Base-by-base conservation (phyloP, 1,284 basidiomycete species). In the Puccinia horiana region DNA sequence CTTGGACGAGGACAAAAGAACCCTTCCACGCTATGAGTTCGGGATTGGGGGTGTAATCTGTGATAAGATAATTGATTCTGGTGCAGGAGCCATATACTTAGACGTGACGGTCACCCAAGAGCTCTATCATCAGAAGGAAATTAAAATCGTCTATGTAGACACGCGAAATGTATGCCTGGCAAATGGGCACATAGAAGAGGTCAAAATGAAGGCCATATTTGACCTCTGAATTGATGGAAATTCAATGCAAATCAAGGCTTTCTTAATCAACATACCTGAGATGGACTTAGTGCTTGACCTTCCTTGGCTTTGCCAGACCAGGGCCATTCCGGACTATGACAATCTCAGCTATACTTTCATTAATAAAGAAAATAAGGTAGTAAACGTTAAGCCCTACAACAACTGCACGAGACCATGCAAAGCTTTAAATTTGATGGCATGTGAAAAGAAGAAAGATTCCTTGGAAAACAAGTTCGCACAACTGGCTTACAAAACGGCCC, bases 11-110 rank as follows among this genome's bases (percentile, higher is more conserved):
- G 56, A 58, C 1, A n/a, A 58, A 16, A 26, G 29, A 32, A 12
- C 56, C 5, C 35, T 74, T 26, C 72, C 72, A 0, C 2, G 72
- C 23, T 74, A 54, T 12, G 47, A 74, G 23, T 49, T 74, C 26
- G 16, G 8, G 16, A 56, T 52, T 1, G 72, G 72, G 11, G 72
- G n/a, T 0, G 26, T 74, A 1, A 29, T 35, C 16, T 52, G 49
- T 14, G 26, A 74, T n/a, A 74, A 54, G 4, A 76, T 76, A 2
- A 76, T 76, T 12, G 74, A 76, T 23, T 58, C 74, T 1, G 74
- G 74, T 2, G 74, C 74, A 11, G 35, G 74, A n/a, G 35, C 73
- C 12, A 49, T 54, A 3, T 75, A 75, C 14, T 8, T 75, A 16
- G 37, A 56, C 26, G n/a, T 26, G 4, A 26, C 23, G 8, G 47